Evolutionary conservation across 179 eudicot genomes (phyloP), one percentile per base, ranked within the genome.

Genomic region (Spinacia oleracea): DNA sequence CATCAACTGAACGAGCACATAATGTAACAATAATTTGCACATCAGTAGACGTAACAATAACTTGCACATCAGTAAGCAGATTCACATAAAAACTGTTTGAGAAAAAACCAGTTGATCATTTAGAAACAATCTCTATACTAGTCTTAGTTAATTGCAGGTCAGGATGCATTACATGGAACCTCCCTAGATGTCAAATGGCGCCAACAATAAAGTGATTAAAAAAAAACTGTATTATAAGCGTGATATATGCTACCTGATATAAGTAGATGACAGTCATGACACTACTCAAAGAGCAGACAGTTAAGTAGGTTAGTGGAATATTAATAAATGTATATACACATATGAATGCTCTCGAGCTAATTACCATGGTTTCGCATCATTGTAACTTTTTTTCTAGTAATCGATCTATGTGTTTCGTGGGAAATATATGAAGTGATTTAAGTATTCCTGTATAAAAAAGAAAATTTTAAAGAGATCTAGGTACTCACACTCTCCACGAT

Each of bases 401-500:
- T 9, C 66, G 10, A 32, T 21, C n/a, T 35, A 12, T 42, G 11
- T 18, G 20, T 58, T 74, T 34, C 51, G 31, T 15, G 18, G 66
- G 23, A 43, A 55, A 10, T 0, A 50, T 34, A 65, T 34, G 18
- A 6, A 32, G 5, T 2, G 31, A 43, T 29, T 43, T 3, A 74
- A 31, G 9, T 29, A 31, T 58, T 58, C 18, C 5, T 32, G 18
- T 35, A 55, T 7, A 34, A 25, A 53, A 38, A 40, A 66, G 16
- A 43, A 46, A 65, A 46, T 14, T 43, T 43, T 27, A 16, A 60
- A 64, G 56, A 77, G 72, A 71, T 42, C 23, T 53, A 62, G 45
- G 67, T 79, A 81, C 97, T 93, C 81, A 93, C 98, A 80, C 85
- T 93, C 93, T 82, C 95, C 95, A 77, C 98, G 97, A 77, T 89